phyloP scores from a whole-genome alignment of 129 eudicot species.

The Apium graveolens region DNA sequence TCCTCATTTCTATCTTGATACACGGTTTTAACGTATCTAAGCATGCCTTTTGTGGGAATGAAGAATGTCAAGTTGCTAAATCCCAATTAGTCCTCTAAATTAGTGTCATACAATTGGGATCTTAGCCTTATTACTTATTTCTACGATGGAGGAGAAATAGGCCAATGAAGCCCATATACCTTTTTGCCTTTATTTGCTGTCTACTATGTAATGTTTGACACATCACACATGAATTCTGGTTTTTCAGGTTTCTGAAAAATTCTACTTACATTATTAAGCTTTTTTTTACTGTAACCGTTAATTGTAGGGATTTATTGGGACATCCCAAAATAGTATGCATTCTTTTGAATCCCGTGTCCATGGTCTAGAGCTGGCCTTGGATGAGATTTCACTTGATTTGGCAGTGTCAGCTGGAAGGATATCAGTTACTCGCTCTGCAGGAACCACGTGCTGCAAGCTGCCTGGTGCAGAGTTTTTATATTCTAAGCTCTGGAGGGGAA shows the following conservation, averaged over 20 bases:
- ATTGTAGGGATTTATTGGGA: slow-evolving; percentile 68
- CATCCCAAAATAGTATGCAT: slow-evolving; percentile 68
- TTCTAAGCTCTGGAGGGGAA: slow-evolving; percentile 65
- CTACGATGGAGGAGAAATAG: neutral
- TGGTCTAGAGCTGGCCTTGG: slow-evolving; percentile 72
- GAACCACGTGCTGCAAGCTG: slow-evolving; percentile 60
- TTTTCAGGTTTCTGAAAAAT: no score
- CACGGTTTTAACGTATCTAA: neutral
- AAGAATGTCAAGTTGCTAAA: neutral
- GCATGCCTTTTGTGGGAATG: neutral
- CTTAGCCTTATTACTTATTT: neutral
- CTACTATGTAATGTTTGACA: neutral
- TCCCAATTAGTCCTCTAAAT: neutral
- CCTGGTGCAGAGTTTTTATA: slow-evolving; percentile 70
- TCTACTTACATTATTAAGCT: neutral
- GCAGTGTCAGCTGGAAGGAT: slow-evolving; percentile 73
- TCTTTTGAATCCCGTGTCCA: slow-evolving; percentile 82
- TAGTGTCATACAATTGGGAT: neutral
- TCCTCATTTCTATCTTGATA: neutral
- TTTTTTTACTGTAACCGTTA: neutral
- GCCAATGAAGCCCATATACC: neutral
- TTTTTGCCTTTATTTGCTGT: neutral
- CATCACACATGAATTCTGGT: neutral
- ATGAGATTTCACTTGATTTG: slow-evolving; percentile 78
- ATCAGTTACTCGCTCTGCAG: slow-evolving; percentile 33